These are phyloP conservation scores for Hirsutella rhossiliensis DNA, from an alignment of 2,329 filamentous ascomycete genomes.

Conservation along the genomic window DNA sequence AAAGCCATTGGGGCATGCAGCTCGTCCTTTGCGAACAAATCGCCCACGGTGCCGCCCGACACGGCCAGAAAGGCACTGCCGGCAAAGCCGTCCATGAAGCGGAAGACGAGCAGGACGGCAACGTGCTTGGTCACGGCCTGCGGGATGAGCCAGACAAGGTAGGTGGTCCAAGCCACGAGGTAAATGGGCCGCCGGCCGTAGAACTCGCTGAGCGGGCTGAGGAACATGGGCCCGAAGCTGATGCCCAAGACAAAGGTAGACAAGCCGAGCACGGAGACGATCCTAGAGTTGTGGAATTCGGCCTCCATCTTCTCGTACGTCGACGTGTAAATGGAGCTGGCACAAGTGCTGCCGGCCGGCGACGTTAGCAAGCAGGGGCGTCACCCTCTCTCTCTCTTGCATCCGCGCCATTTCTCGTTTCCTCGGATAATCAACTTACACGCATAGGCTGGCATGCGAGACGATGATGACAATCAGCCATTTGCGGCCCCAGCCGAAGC, in stretches of 20 bases:
- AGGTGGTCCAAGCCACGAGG: slow-evolving; percentile 59
- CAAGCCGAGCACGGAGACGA: slow-evolving; percentile 69
- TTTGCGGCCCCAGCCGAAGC: slow-evolving; percentile 51
- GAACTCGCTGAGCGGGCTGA: slow-evolving; percentile 59
- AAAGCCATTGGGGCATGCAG: slow-evolving; percentile 76
- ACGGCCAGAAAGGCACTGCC: slow-evolving; percentile 61
- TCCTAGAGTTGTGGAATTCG: slow-evolving; percentile 59
- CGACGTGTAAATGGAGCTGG: slow-evolving; percentile 79
- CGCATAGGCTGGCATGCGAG: slow-evolving; percentile 64
- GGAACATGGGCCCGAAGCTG: slow-evolving; percentile 48
- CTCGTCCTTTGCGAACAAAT: slow-evolving; percentile 57
- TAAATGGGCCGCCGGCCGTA: slow-evolving; percentile 78
- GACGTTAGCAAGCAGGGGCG: neutral
- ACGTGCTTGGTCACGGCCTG: slow-evolving; percentile 74
- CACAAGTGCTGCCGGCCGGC: slow-evolving; percentile 49
- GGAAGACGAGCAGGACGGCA: slow-evolving; percentile 62
- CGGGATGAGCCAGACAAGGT: slow-evolving; percentile 70
- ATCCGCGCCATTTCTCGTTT: neutral
- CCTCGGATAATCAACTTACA: slow-evolving; percentile 48
- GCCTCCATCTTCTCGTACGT: slow-evolving; percentile 67
- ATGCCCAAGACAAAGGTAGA: slow-evolving; percentile 73
- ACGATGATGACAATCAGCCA: slow-evolving; percentile 72
- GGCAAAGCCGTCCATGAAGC: slow-evolving; percentile 66
- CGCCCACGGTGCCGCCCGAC: slow-evolving; percentile 75
- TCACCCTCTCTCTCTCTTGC: neutral